Evolutionary conservation across 2,329 filamentous ascomycete genomes (phyloP).

Genomic region (Trichoderma atrobrunneum): DNA sequence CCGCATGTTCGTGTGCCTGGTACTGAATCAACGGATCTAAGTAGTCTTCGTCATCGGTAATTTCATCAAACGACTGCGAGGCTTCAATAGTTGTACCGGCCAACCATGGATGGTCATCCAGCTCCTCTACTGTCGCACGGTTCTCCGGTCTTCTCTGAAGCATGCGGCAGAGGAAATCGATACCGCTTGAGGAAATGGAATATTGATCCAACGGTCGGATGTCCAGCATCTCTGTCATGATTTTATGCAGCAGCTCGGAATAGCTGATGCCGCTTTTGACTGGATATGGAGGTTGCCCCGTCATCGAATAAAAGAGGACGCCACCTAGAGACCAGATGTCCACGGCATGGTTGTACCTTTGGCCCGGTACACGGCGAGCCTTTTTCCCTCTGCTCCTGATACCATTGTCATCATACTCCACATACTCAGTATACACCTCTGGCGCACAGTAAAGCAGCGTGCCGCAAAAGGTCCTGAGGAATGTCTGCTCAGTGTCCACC

Average conservation of each 20-base stretch:
- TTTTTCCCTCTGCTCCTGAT: slow-evolving; percentile 62
- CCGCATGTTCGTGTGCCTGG: slow-evolving; percentile 44
- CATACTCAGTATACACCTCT: slow-evolving; percentile 81
- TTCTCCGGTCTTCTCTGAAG: slow-evolving; percentile 74
- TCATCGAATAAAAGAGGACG: slow-evolving; percentile 85
- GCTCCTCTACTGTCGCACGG: slow-evolving; percentile 70
- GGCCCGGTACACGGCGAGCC: slow-evolving; percentile 54
- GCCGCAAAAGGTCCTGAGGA: slow-evolving; percentile 93
- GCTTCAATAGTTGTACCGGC: slow-evolving; percentile 32
- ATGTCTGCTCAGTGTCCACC: slow-evolving; percentile 84
- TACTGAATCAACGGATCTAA: slow-evolving; percentile 48
- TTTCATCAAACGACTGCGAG: slow-evolving; percentile 57
- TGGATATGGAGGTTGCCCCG: slow-evolving; percentile 74
- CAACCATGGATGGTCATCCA: slow-evolving; percentile 76
- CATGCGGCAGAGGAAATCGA: slow-evolving; percentile 76
- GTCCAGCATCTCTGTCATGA: slow-evolving; percentile 77
- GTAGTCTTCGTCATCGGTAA: slow-evolving; percentile 58
- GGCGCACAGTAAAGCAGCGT: slow-evolving; percentile 94
- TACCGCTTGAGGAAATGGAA: slow-evolving; percentile 62
- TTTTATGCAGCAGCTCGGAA: slow-evolving; percentile 75
- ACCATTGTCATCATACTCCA: slow-evolving; percentile 67
- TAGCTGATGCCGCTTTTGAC: slow-evolving; percentile 74
- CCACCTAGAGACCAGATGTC: slow-evolving; percentile 97
- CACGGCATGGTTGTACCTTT: slow-evolving; percentile 84
- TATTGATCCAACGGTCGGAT: slow-evolving; percentile 57